These are phyloP conservation scores for Wickerhamiella brachini DNA, from an alignment of 805 yeast species.

Conservation along the genomic window DNA sequence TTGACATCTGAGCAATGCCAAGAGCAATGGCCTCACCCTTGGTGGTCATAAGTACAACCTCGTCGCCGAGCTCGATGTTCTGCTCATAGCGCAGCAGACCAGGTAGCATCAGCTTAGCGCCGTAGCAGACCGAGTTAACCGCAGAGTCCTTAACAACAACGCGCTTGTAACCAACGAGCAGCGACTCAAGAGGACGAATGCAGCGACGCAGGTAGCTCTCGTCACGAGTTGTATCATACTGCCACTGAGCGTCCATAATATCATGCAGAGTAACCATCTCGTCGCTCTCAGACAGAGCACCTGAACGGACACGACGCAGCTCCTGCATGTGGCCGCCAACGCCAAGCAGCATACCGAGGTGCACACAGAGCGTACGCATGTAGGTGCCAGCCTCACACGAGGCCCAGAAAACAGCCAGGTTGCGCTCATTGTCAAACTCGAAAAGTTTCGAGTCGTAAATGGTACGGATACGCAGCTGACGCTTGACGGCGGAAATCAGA, in stretches of 20 bases:
- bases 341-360: conserved; percentile 93
- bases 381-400: conserved; percentile 99
- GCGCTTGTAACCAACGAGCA: conserved; percentile 91
- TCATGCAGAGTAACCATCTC: conserved; percentile 92
- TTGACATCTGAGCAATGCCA: conserved; percentile 97
- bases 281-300: conserved; percentile 84
- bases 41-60: conserved; percentile 94
- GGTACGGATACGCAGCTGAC: conserved; percentile 96
- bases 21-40: conserved; percentile 99
- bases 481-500: conserved; percentile 94
- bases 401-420: conserved; percentile 98
- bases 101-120: conserved; percentile 98
- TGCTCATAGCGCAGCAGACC: conserved; percentile 95
- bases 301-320: conserved; percentile 96
- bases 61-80: conserved; percentile 93
- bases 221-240: conserved; percentile 92
- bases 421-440: conserved; percentile 94
- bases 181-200: conserved; percentile 87
- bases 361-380: conserved; percentile 98
- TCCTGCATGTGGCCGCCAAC: conserved; percentile 99
- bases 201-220: conserved; percentile 89
- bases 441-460: conserved; percentile 90
- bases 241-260: conserved; percentile 96
- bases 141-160: conserved; percentile 91
- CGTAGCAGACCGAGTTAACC: conserved; percentile 95